A percentile compares a stretch with the other conserved stretches of the same genome.
Evolutionary conservation across 202 grass and related monocot genomes (phyloP).

Genomic region (Panicum hallii): DNA sequence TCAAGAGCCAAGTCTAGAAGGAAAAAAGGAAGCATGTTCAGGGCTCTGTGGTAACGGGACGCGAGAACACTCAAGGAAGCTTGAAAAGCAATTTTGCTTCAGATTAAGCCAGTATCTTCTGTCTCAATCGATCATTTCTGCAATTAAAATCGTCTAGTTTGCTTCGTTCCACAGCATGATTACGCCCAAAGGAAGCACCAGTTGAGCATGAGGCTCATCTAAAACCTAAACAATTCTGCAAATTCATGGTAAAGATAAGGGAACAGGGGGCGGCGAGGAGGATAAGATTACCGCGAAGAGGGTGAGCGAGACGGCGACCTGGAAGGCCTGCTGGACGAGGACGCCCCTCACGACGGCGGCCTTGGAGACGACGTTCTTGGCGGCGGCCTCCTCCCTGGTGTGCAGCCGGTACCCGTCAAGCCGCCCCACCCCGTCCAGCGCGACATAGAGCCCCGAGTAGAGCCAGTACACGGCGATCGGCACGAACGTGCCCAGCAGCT

Average conservation of each 20-base stretch:
- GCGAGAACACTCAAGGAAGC: slow-evolving; percentile 10
- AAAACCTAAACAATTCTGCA: background rate
- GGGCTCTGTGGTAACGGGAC: background rate
- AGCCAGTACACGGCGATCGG: slow-evolving; percentile 89
- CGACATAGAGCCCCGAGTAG: slow-evolving; percentile 78
- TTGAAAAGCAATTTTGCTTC: slow-evolving; percentile 22
- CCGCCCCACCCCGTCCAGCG: slow-evolving; percentile 53
- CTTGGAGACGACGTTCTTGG: slow-evolving; percentile 75
- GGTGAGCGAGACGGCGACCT: slow-evolving; percentile 68
- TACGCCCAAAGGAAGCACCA: slow-evolving; percentile 7
- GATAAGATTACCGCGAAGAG: slow-evolving; percentile 65
- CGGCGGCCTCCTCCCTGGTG: slow-evolving; percentile 62
- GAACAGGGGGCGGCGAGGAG: background rate
- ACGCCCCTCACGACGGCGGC: slow-evolving; percentile 70
- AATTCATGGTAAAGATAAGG: background rate
- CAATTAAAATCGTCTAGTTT: background rate
- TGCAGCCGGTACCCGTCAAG: slow-evolving; percentile 69
- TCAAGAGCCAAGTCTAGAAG: background rate
- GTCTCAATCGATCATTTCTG: background rate
- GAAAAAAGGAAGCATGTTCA: background rate
- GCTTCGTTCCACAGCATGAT: background rate
- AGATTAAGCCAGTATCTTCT: background rate
- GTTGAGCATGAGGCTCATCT: background rate
- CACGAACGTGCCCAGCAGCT: slow-evolving; percentile 74
- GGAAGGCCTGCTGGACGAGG: slow-evolving; percentile 81